Evolutionary conservation across 225 moss, liverwort and hornwort species (phyloP).

Genomic region (Rhytidiadelphus loreus): DNA sequence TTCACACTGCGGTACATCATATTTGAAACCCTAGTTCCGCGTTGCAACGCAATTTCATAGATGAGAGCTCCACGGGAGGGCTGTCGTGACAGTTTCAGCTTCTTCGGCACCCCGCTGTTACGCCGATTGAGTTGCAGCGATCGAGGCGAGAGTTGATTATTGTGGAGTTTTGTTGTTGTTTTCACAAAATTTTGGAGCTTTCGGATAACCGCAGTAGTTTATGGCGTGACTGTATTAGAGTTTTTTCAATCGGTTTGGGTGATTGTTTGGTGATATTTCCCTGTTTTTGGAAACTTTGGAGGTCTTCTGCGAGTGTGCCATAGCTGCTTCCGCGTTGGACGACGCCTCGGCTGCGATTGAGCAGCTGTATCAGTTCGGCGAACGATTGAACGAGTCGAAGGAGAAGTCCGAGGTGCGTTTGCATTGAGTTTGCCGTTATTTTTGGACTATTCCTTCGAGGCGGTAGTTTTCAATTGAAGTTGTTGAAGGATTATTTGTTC

Average conservation of each 20-base stretch:
- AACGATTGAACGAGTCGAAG: slow-evolving; percentile 49
- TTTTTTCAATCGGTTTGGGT: not conserved
- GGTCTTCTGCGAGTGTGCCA: not conserved
- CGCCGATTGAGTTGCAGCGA: slow-evolving; percentile 7
- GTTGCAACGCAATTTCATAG: too few species aligned
- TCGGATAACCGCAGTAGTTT: not conserved
- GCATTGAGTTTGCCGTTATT: not conserved
- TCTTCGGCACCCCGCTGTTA: not conserved
- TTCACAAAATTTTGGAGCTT: not conserved
- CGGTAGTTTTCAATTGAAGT: not conserved
- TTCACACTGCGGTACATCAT: too few species aligned
- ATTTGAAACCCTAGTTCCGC: too few species aligned
- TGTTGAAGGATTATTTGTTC: not conserved
- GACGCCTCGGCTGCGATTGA: slow-evolving; percentile 45
- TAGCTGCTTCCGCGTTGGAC: slow-evolving; percentile 30
- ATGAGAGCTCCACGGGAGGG: not conserved
- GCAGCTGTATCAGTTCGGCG: slow-evolving; percentile 58
- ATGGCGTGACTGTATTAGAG: not conserved
- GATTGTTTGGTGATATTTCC: not conserved
- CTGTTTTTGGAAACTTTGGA: not conserved
- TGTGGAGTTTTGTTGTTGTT: not conserved
- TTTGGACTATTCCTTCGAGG: not conserved
- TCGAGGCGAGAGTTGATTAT: not conserved
- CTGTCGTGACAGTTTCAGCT: slow-evolving; percentile 6
- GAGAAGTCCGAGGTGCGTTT: slow-evolving; percentile 44